Percentiles rank a stretch among this genome's conserved stretches.
These are phyloP conservation scores for Aspergillus eucalypticola DNA, from an alignment of 2,329 filamentous ascomycete species.

Conservation along the genomic window DNA sequence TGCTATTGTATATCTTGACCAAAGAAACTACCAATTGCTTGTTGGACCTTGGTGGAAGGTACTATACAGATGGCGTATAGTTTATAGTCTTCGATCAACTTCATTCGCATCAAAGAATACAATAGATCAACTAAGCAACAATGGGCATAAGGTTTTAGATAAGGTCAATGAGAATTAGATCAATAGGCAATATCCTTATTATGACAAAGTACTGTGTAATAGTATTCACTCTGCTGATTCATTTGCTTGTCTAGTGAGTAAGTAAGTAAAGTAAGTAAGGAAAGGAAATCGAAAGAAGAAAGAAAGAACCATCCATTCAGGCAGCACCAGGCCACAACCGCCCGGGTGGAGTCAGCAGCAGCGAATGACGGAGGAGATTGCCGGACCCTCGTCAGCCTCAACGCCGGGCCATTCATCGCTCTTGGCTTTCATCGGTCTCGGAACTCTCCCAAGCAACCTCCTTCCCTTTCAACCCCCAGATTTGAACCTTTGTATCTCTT, in stretches of 20 bases:
- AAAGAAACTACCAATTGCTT: no score
- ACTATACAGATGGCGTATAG: no score
- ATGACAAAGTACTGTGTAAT: background rate
- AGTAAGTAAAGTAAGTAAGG: no score
- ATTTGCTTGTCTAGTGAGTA: no score
- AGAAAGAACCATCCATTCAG: background rate
- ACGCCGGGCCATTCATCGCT: background rate
- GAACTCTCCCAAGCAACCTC: background rate
- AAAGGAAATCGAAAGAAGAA: no score
- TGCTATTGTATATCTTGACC: no score
- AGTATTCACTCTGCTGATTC: background rate
- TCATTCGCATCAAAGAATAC: background rate
- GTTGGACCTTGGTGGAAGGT: no score
- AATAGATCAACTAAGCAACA: background rate
- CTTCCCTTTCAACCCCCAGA: background rate
- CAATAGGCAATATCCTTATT: background rate
- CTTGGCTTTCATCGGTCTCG: conserved; percentile 4
- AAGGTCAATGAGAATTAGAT: no score
- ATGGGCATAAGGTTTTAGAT: background rate
- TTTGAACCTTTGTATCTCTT: background rate
- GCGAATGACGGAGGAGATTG: conserved; percentile 7
- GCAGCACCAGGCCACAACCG: conserved; percentile 1
- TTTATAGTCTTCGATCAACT: no score
- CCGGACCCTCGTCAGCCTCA: conserved; percentile 9
- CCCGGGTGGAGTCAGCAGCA: background rate